Conservation (phyloP, 192 early-diverging fungal species). For the Entomortierella lignicola region DNA sequence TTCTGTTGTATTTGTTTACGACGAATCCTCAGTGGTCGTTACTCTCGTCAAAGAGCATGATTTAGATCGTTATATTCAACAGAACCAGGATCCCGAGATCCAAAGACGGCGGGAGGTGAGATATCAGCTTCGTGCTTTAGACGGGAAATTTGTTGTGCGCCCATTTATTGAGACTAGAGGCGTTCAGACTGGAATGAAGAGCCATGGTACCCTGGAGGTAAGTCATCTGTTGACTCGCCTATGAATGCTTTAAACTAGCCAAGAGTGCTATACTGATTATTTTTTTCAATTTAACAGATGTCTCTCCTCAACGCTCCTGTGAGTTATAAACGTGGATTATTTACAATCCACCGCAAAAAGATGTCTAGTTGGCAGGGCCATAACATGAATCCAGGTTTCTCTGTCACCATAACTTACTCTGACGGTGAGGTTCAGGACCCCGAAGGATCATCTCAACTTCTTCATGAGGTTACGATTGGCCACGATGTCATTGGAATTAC, state of each 20-base stretch:
- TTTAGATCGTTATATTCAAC: slow-evolving; percentile 62
- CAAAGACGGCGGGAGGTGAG: slow-evolving; percentile 60
- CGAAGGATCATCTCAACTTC: slow-evolving; percentile 37
- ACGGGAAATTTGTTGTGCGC: slow-evolving; percentile 68
- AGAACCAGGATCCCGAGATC: slow-evolving; percentile 63
- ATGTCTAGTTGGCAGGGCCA: slow-evolving; percentile 53
- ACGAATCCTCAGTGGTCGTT: slow-evolving; percentile 65
- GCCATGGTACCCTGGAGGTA: slow-evolving; percentile 48
- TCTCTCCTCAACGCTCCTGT: slow-evolving; percentile 51
- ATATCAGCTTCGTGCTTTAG: slow-evolving; percentile 65
- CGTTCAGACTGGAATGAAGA: slow-evolving; percentile 23
- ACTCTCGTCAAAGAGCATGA: slow-evolving; percentile 64
- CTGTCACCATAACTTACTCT: slow-evolving; percentile 60
- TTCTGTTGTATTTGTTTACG: slow-evolving; percentile 73
- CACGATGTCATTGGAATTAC: slow-evolving; percentile 64
- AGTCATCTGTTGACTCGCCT: not conserved
- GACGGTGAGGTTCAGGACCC: slow-evolving; percentile 57
- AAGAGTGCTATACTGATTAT: not conserved
- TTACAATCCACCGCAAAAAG: slow-evolving; percentile 63
- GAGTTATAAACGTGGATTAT: slow-evolving; percentile 56
- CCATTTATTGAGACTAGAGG: slow-evolving; percentile 53
- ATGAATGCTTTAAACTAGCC: too few relatives aligned
- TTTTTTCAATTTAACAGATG: slow-evolving; percentile 13
- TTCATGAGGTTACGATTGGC: slow-evolving; percentile 47
- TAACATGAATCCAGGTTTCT: slow-evolving; percentile 71